These are phyloP conservation scores for Fomitopsis pinicola DNA, from an alignment of 1,284 basidiomycete species.

Conservation along the genomic window DNA sequence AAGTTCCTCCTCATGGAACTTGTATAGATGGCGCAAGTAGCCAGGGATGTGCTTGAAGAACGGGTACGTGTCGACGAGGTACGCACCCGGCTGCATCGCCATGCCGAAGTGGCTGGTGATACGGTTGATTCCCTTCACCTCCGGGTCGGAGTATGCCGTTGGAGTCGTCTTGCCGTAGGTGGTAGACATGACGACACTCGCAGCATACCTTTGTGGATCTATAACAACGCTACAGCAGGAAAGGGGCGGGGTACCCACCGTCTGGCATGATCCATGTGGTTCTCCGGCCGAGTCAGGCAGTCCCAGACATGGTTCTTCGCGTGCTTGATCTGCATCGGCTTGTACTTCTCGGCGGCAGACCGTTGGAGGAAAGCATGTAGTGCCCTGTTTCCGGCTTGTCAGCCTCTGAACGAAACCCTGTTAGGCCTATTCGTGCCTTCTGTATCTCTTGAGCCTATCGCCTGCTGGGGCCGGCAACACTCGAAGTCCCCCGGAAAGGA, in stretches of 20 bases:
- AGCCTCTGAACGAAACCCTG: neutral
- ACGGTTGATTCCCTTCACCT: slow-evolving; percentile 49
- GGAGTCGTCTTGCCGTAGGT: slow-evolving; percentile 57
- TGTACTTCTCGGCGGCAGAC: neutral
- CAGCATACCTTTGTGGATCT: slow-evolving; percentile 44
- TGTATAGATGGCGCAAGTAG: slow-evolving; percentile 46
- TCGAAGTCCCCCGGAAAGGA: neutral
- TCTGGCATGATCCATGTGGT: neutral
- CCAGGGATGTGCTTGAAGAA: slow-evolving; percentile 53
- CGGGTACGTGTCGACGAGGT: slow-evolving; percentile 54
- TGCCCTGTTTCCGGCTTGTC: neutral
- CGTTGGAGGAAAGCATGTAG: neutral
- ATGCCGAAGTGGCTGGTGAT: slow-evolving; percentile 44
- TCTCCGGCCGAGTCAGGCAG: neutral
- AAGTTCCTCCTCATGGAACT: slow-evolving; percentile 54
- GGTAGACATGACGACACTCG: slow-evolving; percentile 58
- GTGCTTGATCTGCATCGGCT: neutral
- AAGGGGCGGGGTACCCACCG: neutral
- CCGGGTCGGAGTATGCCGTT: slow-evolving; percentile 49
- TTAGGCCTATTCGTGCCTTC: neutral
- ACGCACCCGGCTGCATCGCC: slow-evolving; percentile 51
- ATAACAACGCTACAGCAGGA: neutral
- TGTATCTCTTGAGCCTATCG: neutral
- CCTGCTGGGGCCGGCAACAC: neutral
- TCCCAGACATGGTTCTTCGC: neutral